These are phyloP conservation scores for Ceriops zippeliana DNA, from an alignment of 345 rosid species.

Conservation along the genomic window DNA sequence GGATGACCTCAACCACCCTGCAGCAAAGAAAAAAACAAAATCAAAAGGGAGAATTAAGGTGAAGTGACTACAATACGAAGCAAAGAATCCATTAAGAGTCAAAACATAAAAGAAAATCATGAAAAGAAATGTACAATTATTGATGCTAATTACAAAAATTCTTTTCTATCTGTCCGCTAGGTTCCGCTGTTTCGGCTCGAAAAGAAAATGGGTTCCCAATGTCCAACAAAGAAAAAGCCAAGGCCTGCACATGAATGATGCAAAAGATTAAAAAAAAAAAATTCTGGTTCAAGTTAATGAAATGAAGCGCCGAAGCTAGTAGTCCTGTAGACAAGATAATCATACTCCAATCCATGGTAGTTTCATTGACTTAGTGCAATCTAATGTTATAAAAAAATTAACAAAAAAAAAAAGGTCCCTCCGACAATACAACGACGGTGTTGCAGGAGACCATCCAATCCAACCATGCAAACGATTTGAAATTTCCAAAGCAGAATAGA, in stretches of 20 bases:
- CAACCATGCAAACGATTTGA: too few species aligned
- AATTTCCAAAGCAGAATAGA: too few species aligned
- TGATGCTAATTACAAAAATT: conserved; percentile 47
- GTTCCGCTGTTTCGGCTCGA: conserved; percentile 34
- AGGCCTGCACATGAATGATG: conserved; percentile 43
- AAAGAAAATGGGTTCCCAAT: conserved; percentile 46
- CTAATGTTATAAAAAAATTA: background rate
- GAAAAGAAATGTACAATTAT: conserved; percentile 6
- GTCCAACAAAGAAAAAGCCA: conserved; percentile 67
- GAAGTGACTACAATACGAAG: background rate
- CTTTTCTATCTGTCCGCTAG: conserved; percentile 44
- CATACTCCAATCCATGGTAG: background rate
- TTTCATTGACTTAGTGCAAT: background rate
- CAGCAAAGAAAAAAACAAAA: background rate
- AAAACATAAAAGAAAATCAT: background rate
- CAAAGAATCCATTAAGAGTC: background rate
- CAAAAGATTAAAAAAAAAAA: background rate
- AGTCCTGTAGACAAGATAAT: background rate
- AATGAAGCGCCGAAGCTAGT: conserved; percentile 5
- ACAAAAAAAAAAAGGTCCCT: background rate
- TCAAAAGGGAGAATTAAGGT: background rate
- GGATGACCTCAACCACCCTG: conserved; percentile 78
- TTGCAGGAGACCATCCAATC: conserved; percentile 68
- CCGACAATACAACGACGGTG: conserved; percentile 44
- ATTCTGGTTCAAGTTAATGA: conserved; percentile 4